A percentile compares a stretch with the other conserved stretches of the same genome.
Conservation (phyloP, 2,329 filamentous ascomycete genomes). For the Claviceps sp. region DNA sequence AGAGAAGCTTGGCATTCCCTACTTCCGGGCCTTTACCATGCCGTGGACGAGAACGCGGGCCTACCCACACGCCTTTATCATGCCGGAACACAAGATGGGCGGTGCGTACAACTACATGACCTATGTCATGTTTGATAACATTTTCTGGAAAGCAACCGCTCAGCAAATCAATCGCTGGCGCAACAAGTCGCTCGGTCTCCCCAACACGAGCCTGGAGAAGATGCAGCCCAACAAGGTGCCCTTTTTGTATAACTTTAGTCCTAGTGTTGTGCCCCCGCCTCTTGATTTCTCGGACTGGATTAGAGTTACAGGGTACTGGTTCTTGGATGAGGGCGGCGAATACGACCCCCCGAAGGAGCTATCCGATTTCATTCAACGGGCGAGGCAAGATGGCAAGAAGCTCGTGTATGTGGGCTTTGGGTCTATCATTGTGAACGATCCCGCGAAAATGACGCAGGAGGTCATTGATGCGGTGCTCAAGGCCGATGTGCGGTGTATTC, state of each 20-base stretch:
- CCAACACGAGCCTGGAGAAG: constrained; percentile 72
- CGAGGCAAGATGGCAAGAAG: constrained; percentile 71
- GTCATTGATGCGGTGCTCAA: constrained; percentile 84
- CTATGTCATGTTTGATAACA: constrained; percentile 90
- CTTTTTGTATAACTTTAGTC: constrained; percentile 95
- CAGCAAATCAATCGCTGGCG: constrained; percentile 90
- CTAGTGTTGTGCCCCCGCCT: constrained; percentile 83
- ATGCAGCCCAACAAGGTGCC: constrained; percentile 96
- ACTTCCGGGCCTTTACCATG: constrained; percentile 97
- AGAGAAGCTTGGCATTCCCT: constrained; percentile 81
- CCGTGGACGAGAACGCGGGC: constrained; percentile 93
- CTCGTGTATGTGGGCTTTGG: constrained; percentile 96
- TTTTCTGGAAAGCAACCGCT: constrained; percentile 92
- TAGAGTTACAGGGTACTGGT: constrained; percentile 95
- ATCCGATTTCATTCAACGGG: constrained; percentile 68
- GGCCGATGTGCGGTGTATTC: constrained; percentile 84
- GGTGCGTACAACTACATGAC: constrained; percentile 91
- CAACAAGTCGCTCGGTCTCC: constrained; percentile 63
- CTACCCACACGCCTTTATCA: constrained; percentile 92
- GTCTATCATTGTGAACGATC: constrained; percentile 86
- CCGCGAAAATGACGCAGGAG: constrained; percentile 77
- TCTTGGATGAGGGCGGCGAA: constrained; percentile 61
- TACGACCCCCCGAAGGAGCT: constrained; percentile 70
- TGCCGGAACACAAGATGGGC: constrained; percentile 85
- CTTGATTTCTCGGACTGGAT: constrained; percentile 98